Evolutionary conservation across 192 early-diverging fungal species (phyloP), one percentile per base, ranked within the genome.

Genomic region (Coemansia sp.): DNA sequence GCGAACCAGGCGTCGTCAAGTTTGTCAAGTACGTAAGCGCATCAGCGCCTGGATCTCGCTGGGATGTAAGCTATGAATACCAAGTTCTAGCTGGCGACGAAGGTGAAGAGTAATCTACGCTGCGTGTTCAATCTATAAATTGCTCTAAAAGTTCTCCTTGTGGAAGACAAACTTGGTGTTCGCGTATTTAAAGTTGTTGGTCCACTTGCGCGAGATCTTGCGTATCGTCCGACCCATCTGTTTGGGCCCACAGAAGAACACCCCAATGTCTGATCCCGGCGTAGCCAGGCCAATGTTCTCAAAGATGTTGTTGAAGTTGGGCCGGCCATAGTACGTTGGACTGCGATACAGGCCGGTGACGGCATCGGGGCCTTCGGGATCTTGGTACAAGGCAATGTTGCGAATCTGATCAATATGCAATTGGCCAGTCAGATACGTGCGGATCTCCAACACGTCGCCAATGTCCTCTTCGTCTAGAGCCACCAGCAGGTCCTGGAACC

Each of bases 11-110:
- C n/a, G 82, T 93, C 16, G 88, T 93, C 78, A 72, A 83, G 42
- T 94, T 94, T 73, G 81, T 92, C 45, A 93, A 93, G 77, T 94
- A 94, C 69, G 90, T 94, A n/a, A 85, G 86, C 62, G 89, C 88
- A 25, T 52, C 73, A 48, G 87, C 90, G 14, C 89, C 88, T 5
- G 87, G 85, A 39, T 85, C 83, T 25, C 80, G 92, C 62, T 94
- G 92, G 92, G 92, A 94, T 62, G 82, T 92, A n/a, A 84, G 86
- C 12, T 88, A 75, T 65, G 90, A 91, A 68, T 90, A 85, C 56
- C 75, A 86, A 55, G 65, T 89, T 16, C 75, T 64, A n/a, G 75
- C 70, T 18, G 67, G 72, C 23, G 66, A 73, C 13, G 75, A 75
- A 13, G 28, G 57, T 21, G 50, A 63, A 13, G 68, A 62, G 28